Base-by-base conservation (phyloP, 352 stramenopile genomes). In the Phytopythium montanum region DNA sequence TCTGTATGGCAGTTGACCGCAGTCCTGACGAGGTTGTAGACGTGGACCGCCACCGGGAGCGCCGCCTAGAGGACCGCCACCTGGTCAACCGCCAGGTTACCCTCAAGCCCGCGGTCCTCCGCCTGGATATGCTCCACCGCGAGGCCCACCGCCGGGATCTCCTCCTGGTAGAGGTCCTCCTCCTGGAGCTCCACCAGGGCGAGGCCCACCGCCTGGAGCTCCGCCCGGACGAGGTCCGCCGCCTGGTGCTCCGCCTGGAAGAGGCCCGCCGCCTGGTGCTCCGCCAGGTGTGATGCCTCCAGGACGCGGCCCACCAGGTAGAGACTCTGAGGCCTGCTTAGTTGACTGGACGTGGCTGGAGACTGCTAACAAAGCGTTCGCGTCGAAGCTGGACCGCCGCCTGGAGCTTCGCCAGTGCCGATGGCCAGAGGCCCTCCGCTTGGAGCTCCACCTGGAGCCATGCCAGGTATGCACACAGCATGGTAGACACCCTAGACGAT, bases 21-120 rank as follows among this genome's bases (percentile, higher is more conserved):
- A 42, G 9, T 54, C 49, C 1, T 54, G 3, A 54, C 23, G 26
- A 4, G 16, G 0, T 21, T 14, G 1, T 10, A 54, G 49, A 5
- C 62, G 62, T 42, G 66, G 66, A 10, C 62, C 62, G 12, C 66
- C 66, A 5, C 59, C 59, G 21, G 59, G 59, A 45, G 38, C 58
- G 33, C 68, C 70, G 10, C 71, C 74, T 3, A 69, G 72, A 19
- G 77, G 74, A 5, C 73, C 69, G 8, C 71, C 73, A 14, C 69
- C 71, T 5, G 73, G 72, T 1, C 73, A 75, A 25, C 75, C 78
- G 18, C 69, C 72, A 42, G 68, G 65, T 29, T 88, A 86, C 34
- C 80, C 81, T 13, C 78, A 87, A 54, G 71, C 76, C 46, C 66
- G 78, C 45, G 79, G 77, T 4, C 76, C 77, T 26, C 75, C 76